A percentile compares a stretch with the other conserved stretches of the same genome.
These are phyloP conservation scores for Ogataea degrootiae DNA, from an alignment of 805 yeast species.

Conservation along the genomic window DNA sequence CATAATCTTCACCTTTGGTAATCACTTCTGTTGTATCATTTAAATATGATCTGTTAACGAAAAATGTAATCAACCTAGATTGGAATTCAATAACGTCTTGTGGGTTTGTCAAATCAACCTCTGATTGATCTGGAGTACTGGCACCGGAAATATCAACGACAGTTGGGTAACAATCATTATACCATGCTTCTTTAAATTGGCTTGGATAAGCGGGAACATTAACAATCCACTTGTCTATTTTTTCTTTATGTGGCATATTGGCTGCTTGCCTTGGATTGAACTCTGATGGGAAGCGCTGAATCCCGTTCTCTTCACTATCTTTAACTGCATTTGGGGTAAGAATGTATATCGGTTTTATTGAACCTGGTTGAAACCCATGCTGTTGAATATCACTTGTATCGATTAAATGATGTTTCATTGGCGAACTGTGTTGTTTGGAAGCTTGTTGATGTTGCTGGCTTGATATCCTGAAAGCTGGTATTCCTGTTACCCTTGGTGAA, in stretches of 20 bases:
- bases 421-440: neutral
- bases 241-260: constrained; percentile 64
- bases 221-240: constrained; percentile 60
- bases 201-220: constrained; percentile 46
- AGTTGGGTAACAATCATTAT: constrained; percentile 48
- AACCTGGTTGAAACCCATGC: neutral
- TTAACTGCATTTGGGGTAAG: neutral
- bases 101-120: constrained; percentile 31
- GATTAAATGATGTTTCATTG: neutral
- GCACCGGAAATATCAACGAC: constrained; percentile 30
- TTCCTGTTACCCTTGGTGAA: too few species aligned
- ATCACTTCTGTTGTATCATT: constrained; percentile 22
- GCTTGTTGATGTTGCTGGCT: neutral
- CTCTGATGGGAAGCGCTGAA: constrained; percentile 35
- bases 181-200: constrained; percentile 25
- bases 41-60: constrained; percentile 36
- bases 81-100: constrained; percentile 51
- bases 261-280: constrained; percentile 61
- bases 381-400: neutral
- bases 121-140: constrained; percentile 17
- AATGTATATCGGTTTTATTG: neutral
- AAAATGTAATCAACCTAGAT: constrained; percentile 46
- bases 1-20: constrained; percentile 17
- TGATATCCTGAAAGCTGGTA: too few species aligned
- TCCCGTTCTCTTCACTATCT: constrained; percentile 2